Percentiles rank a stretch among this genome's conserved stretches.
Evolutionary conservation across 2,329 filamentous ascomycete species (phyloP).

Genomic region (Dothidotthia symphoricarpi): DNA sequence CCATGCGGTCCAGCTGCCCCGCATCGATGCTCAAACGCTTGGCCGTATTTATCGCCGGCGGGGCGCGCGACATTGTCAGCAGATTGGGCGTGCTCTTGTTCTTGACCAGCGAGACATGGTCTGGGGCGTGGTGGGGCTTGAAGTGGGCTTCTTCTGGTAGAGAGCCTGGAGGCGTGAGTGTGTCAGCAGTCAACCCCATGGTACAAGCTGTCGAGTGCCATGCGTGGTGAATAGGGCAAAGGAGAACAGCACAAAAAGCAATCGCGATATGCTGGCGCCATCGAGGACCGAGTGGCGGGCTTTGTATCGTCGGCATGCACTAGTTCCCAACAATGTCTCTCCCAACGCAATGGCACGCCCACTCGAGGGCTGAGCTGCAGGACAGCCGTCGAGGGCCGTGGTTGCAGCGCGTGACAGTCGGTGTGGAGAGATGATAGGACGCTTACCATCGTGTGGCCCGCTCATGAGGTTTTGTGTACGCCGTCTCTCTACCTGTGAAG

Average conservation of each 20-base stretch:
- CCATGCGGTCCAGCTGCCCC: slow-evolving; percentile 64
- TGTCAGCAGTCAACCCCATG: slow-evolving; percentile 30
- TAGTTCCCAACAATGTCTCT: too few species aligned
- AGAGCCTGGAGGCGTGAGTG: slow-evolving; percentile 33
- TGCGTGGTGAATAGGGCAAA: too few species aligned
- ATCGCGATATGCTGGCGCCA: too few species aligned
- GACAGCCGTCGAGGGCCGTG: not conserved
- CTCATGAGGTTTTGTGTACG: slow-evolving; percentile 2
- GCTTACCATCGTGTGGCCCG: slow-evolving; percentile 14
- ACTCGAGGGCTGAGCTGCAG: not conserved
- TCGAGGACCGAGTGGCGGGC: too few species aligned
- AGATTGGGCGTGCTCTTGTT: slow-evolving; percentile 53
- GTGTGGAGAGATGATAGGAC: not conserved
- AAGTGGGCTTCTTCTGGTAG: slow-evolving; percentile 33
- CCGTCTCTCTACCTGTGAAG: too few species aligned
- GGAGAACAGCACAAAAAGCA: not conserved
- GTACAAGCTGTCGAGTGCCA: too few species aligned
- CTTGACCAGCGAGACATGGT: slow-evolving; percentile 46
- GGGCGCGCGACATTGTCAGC: slow-evolving; percentile 31
- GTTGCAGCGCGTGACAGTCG: not conserved
- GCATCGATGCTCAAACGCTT: slow-evolving; percentile 76
- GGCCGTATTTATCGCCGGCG: slow-evolving; percentile 54
- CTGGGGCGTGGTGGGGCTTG: slow-evolving; percentile 18
- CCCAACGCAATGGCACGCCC: too few species aligned
- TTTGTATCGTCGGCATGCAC: too few species aligned